Conservation (phyloP, 2,329 filamentous ascomycete species). For the Ophiostoma sp. region DNA sequence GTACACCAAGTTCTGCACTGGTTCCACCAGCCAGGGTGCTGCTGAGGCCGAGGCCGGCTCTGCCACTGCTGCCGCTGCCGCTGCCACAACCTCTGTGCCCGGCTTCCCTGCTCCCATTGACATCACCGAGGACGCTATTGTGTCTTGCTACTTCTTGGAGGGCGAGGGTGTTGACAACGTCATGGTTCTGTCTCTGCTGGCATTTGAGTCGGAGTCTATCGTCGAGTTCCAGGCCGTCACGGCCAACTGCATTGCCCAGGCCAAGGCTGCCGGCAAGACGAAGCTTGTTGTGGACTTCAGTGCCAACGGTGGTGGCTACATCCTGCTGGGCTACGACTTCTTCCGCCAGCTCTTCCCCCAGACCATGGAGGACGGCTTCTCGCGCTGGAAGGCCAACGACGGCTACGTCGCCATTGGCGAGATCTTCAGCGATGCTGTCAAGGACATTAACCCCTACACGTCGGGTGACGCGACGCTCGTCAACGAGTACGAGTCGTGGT, state of each 20-base stretch:
- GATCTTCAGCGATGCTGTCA: constrained; percentile 41
- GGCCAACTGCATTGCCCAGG: constrained; percentile 35
- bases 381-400: constrained; percentile 33
- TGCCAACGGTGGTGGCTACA: constrained; percentile 54
- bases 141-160: constrained; percentile 35
- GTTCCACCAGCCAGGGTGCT: background rate
- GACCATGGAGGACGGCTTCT: constrained; percentile 36
- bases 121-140: constrained; percentile 30
- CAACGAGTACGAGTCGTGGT: constrained; percentile 29
- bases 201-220: constrained; percentile 29
- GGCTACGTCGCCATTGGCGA: constrained; percentile 43
- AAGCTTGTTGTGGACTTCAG: constrained; percentile 56
- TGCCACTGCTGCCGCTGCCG: constrained; percentile 11
- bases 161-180: constrained; percentile 32
- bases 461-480: constrained; percentile 31
- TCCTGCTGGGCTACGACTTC: constrained; percentile 56
- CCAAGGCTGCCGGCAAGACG: constrained; percentile 46
- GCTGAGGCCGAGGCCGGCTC: background rate
- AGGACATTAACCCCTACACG: constrained; percentile 43
- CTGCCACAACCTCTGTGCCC: constrained; percentile 11
- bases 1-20: constrained; percentile 35
- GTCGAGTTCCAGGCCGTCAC: constrained; percentile 34
- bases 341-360: constrained; percentile 52
- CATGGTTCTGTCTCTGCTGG: constrained; percentile 32
- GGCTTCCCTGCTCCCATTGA: constrained; percentile 33